Base-by-base conservation (phyloP, 768 basidiomycete species). In the Amyloporia xantha region DNA sequence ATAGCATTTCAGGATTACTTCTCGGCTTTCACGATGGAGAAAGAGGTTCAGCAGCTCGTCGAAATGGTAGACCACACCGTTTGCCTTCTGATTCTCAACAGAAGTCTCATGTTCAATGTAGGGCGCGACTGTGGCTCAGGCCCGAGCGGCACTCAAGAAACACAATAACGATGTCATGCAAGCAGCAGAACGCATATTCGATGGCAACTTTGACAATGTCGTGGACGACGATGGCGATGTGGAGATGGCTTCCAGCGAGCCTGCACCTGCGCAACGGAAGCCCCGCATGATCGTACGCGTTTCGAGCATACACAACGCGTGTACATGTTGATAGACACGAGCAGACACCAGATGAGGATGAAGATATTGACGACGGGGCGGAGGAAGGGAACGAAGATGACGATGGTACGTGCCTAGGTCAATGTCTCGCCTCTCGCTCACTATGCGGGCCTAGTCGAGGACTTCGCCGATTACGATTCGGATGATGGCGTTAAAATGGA, bases 111-210 rank as follows among this genome's bases (percentile, higher is more conserved):
- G 11, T 26, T 36, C n/a, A 21, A 49, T 48, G 33, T 50, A 94
- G 93, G 93, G 93, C 56, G 91, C 91, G 25, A 88, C 86, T 0
- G 63, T 68, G 10, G 78, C 81, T 11, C 88, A 93, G 69, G 93
- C 94, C 35, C 79, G 78, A 57, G 88, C 86, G 25, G 93, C 93
- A 15, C 67, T 96, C 61, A 77, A 74, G 53, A 81, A 82, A 59
- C 78, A 86, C 62, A 87, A 81, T 53, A n/a, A n/a, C n/a, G 92
- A 97, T 73, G 91, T 93, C 28, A 90, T 91, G 87, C 76, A 88
- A 61, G 93, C 93, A 12, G 91, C 92, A 2, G 91, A 91, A 64
- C 75, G 76, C 40, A 81, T 91, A 51, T 87, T 91, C 52, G 84
- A 87, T 53, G 93, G 93, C 11, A 81, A 84, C 54, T 92, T 89